phyloP scores from a whole-genome alignment of 208 protist genomes.

The Lotmaria passim region DNA sequence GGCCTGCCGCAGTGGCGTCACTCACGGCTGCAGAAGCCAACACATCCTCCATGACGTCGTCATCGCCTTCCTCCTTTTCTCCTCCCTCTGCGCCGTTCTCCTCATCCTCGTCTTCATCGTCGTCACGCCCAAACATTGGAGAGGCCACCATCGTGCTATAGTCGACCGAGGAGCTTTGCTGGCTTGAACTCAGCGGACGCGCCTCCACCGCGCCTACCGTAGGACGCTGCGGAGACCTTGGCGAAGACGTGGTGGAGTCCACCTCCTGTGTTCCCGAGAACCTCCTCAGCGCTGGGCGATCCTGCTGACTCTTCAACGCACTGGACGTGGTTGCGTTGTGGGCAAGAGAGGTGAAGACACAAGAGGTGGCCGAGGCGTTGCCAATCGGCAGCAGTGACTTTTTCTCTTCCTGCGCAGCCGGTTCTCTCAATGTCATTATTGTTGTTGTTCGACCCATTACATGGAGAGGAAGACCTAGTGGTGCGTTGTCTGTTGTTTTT shows the following conservation, averaged over 20 bases:
- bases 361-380: background rate
- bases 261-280: background rate
- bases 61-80: background rate
- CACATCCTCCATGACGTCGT: background rate
- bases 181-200: background rate
- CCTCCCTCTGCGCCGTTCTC: background rate
- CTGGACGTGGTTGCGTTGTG: background rate
- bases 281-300: background rate
- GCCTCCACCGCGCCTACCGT: background rate
- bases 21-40: background rate
- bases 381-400: background rate
- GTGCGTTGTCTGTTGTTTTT: no score
- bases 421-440: no score
- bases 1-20: background rate
- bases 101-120: background rate
- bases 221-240: conserved; percentile 21
- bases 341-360: background rate
- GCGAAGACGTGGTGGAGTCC: conserved; percentile 4
- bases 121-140: background rate
- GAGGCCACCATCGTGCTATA: conserved; percentile 11
- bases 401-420: background rate
- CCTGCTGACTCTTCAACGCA: background rate
- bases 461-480: no score
- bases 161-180: background rate
- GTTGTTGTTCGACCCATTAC: no score